These are phyloP conservation scores for Aplosporella prunicola DNA, from an alignment of 2,329 filamentous ascomycete genomes.

Conservation along the genomic window DNA sequence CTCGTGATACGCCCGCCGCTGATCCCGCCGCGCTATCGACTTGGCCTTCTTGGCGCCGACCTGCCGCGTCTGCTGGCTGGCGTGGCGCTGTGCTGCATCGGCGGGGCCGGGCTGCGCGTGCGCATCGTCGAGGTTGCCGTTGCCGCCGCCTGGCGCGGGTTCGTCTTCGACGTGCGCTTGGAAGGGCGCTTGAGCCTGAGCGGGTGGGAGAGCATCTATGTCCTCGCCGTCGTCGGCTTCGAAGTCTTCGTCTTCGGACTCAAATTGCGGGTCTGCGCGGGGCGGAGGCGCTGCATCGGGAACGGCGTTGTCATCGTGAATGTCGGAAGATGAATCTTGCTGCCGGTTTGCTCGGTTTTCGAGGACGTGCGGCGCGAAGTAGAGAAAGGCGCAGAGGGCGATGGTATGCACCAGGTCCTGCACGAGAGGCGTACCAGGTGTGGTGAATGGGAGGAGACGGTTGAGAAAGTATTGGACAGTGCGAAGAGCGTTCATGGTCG, in stretches of 20 bases:
- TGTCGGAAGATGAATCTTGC: background rate
- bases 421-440: slow-evolving; percentile 35
- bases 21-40: slow-evolving; percentile 36
- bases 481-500: slow-evolving; percentile 7
- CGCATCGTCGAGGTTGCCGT: background rate
- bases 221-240: background rate
- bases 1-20: slow-evolving; percentile 38
- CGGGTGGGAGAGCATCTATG: slow-evolving; percentile 8
- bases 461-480: slow-evolving; percentile 23
- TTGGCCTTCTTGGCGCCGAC: slow-evolving; percentile 43
- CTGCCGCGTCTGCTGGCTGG: slow-evolving; percentile 18
- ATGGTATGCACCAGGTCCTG: slow-evolving; percentile 40
- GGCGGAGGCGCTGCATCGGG: background rate
- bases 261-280: background rate
- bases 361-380: slow-evolving; percentile 38
- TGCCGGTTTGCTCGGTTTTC: slow-evolving; percentile 15
- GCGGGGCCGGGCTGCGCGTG: slow-evolving; percentile 24
- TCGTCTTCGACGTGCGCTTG: background rate
- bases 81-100: slow-evolving; percentile 16
- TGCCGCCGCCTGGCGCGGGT: slow-evolving; percentile 4
- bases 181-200: background rate
- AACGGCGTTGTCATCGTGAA: background rate
- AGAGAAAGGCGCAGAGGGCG: slow-evolving; percentile 35
- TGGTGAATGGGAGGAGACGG: slow-evolving; percentile 39
- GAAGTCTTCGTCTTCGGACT: background rate